phyloP scores from a whole-genome alignment of 1,139 yeast genomes.

The Sugiyamaella castrensis region DNA sequence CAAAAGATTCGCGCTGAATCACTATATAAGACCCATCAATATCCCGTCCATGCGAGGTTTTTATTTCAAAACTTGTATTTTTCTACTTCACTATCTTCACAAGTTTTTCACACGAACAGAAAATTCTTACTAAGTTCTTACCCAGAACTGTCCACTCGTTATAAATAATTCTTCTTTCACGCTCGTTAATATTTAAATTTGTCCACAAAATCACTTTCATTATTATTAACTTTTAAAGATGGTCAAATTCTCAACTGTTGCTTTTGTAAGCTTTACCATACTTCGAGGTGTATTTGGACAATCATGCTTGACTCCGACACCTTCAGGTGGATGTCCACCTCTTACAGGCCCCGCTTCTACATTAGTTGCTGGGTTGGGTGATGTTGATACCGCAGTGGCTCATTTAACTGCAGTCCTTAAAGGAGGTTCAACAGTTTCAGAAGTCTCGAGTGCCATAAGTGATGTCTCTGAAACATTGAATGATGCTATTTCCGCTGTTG shows the following conservation, averaged over 20 bases:
- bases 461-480: conserved; percentile 14
- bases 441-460: conserved; percentile 10
- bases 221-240: neutral
- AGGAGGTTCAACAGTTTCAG: neutral
- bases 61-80: too few relatives aligned
- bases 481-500: conserved; percentile 6
- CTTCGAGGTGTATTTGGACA: conserved; percentile 5
- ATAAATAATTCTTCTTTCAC: too few relatives aligned
- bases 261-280: conserved; percentile 1
- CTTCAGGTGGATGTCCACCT: conserved; percentile 13
- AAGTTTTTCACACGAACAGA: too few relatives aligned
- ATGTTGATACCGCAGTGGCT: conserved; percentile 4
- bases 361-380: conserved; percentile 16
- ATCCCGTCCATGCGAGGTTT: too few relatives aligned
- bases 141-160: too few relatives aligned
- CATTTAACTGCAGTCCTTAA: neutral
- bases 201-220: neutral
- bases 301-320: conserved; percentile 5
- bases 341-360: conserved; percentile 9
- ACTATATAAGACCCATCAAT: too few relatives aligned
- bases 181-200: neutral
- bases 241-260: conserved; percentile 7
- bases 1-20: too few relatives aligned
- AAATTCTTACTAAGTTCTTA: too few relatives aligned
- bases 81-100: too few relatives aligned